Conservation (phyloP, 192 early-diverging fungal species). For the Piromyces sp. region DNA sequence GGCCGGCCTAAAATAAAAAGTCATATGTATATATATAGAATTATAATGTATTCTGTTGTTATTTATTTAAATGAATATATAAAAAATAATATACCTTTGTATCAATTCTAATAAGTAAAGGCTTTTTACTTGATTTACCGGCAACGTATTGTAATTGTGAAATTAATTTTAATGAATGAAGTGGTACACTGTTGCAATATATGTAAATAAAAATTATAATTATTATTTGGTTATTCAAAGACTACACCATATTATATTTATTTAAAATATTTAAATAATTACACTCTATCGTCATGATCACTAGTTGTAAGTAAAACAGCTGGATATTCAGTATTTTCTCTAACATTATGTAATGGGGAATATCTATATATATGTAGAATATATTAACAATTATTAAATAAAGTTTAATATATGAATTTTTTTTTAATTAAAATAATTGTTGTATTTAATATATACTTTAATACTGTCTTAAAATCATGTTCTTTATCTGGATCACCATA, state of each 20-base stretch:
- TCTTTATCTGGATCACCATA: conserved; percentile 21
- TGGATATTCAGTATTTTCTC: conserved; percentile 26
- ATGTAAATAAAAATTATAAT: background rate
- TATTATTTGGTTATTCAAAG: background rate
- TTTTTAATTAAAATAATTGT: too few relatives aligned
- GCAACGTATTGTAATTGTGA: conserved; percentile 40
- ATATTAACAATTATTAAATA: too few relatives aligned
- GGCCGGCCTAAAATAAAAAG: conserved; percentile 23
- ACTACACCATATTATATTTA: background rate
- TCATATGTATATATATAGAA: too few relatives aligned
- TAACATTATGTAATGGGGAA: conserved; percentile 55
- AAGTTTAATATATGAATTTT: too few relatives aligned
- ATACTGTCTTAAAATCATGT: conserved; percentile 44
- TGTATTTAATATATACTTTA: conserved; percentile 8
- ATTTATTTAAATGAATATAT: too few relatives aligned
- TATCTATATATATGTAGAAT: conserved; percentile 11
- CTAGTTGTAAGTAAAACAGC: conserved; percentile 39
- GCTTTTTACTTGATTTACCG: conserved; percentile 20
- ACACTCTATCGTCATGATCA: conserved; percentile 52
- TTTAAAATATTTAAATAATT: conserved; percentile 3
- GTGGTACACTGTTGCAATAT: conserved; percentile 11
- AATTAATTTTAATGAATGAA: conserved; percentile 51
- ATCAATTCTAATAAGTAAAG: conserved; percentile 39
- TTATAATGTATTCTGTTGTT: too few relatives aligned
- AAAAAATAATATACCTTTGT: conserved; percentile 16